Base-by-base conservation (phyloP, 2,329 filamentous ascomycete species). In the Aspergillus puulaauensis region DNA sequence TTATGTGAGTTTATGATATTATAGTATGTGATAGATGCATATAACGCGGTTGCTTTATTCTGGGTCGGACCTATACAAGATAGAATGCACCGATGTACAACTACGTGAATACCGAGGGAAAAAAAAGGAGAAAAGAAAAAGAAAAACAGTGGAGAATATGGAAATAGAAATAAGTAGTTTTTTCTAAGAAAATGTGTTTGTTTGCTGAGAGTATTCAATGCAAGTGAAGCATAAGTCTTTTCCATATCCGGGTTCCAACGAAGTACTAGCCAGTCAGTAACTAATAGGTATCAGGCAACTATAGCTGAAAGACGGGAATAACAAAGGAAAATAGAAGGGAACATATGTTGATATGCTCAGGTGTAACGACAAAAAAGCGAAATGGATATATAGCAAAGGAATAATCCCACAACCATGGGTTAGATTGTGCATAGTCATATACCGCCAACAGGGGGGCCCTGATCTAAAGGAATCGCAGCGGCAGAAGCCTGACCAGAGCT, bases 401-500 rank as follows among this genome's bases (percentile, higher is more conserved):
- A n/a, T 15, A n/a, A 37, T 37, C 12, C 12, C 12, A 37, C 35
- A n/a, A 15, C 15, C 15, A 37, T 37, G 35, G 35, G 5, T 9
- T 37, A 37, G 14, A n/a, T n/a, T n/a, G 35, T 5, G 15, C 14
- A 14, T 37, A n/a, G 35, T n/a, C 15, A 37, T 37, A 37, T n/a
- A n/a, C 35, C 15, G 15, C 35, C 35, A 37, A 37, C 12, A 37
- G 4, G 35, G 35, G 35, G 35, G 0, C 12, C 15, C 14, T 45
- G 45, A 21, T 48, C 52, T 4, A 55, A 23, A 12, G 52, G 15
- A 19, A 48, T 23, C 23, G 40, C 45, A 14, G 35, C 46, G 17
- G 27, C 19, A 37, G 54, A 56, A 14, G 9, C 54, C 27, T 49
- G 46, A 5, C 54, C 54, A 5, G 27, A 56, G 43, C 67, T 71